Evolutionary conservation across 257 asterid genomes (phyloP).

Genomic region (Scutellaria galericulata): DNA sequence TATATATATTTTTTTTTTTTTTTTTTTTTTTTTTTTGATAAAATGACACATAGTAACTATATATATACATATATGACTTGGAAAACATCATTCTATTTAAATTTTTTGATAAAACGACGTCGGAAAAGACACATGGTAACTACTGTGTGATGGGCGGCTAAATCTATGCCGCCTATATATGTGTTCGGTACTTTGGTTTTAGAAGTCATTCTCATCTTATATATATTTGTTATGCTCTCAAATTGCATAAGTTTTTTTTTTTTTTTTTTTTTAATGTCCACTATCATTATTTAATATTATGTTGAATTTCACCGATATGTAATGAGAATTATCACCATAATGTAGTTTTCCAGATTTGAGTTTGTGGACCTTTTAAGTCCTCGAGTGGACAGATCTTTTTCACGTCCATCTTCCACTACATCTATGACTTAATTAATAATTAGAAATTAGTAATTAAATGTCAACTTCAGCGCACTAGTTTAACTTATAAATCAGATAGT

Average conservation of each 20-base stretch:
- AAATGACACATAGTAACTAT: no score
- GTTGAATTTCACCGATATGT: neutral
- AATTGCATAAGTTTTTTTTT: neutral
- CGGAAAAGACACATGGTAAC: neutral
- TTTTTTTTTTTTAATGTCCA: neutral
- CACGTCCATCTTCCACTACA: no score
- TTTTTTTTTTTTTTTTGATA: no score
- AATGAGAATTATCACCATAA: neutral
- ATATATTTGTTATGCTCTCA: neutral
- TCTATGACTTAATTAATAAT: no score
- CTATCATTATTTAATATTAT: neutral
- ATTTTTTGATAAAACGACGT: neutral
- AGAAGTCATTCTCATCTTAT: no score
- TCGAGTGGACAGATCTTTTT: no score
- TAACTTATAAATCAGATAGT: no score
- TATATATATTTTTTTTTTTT: no score
- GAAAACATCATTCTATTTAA: neutral
- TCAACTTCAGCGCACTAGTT: no score
- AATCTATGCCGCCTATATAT: neutral
- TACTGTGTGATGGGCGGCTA: neutral
- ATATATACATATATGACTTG: no score
- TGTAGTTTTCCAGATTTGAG: neutral
- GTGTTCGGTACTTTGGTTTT: neutral
- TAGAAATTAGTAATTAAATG: no score
- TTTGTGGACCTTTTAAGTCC: neutral